phyloP scores from a whole-genome alignment of 192 early-diverging fungal genomes.

The Backusella tuberculispora region DNA sequence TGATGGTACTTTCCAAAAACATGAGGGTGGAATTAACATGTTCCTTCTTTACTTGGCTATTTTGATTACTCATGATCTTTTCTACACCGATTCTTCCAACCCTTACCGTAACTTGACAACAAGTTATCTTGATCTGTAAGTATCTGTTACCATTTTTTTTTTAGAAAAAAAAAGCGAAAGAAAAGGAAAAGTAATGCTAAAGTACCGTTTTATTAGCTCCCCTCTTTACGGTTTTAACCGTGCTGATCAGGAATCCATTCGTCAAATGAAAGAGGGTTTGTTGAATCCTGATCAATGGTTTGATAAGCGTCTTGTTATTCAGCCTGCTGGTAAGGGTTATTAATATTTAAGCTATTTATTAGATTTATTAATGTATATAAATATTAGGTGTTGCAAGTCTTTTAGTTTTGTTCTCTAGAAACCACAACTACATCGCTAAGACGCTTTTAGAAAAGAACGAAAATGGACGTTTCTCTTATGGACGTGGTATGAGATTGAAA shows the following conservation, averaged over 20 bases:
- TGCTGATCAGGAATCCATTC: constrained; percentile 32
- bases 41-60: constrained; percentile 47
- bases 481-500: background rate
- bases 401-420: constrained; percentile 50
- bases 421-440: constrained; percentile 59
- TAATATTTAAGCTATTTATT: background rate
- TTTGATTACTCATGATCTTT: constrained; percentile 53
- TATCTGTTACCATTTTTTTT: background rate
- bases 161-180: background rate
- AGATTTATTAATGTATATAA: background rate
- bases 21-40: constrained; percentile 46
- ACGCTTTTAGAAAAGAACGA: constrained; percentile 45
- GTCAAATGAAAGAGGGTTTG: constrained; percentile 27
- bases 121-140: constrained; percentile 45
- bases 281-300: constrained; percentile 33
- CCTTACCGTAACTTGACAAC: constrained; percentile 50
- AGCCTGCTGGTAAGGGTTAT: constrained; percentile 24
- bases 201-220: constrained; percentile 5
- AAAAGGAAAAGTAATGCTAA: background rate
- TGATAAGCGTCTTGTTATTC: constrained; percentile 31
- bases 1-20: constrained; percentile 23
- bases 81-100: constrained; percentile 42
- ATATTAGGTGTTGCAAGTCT: constrained; percentile 39
- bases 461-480: constrained; percentile 45
- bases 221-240: constrained; percentile 46